Percentiles rank a stretch among this genome's conserved stretches.
phyloP scores from a whole-genome alignment of 305 asterid species.

The Plantago rigida region DNA sequence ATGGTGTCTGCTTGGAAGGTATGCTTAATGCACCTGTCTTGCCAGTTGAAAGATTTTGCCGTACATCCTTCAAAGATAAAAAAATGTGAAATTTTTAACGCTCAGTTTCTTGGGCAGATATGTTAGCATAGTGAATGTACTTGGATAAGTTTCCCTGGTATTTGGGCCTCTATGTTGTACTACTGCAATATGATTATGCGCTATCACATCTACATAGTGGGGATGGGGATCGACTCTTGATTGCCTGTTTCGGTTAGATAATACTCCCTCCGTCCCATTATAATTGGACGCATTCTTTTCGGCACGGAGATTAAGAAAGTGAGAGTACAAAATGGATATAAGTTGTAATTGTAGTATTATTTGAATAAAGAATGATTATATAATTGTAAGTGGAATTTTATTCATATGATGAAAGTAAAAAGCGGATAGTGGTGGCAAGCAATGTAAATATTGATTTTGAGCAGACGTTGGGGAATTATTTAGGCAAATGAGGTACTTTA shows the following conservation, averaged over 20 bases:
- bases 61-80: neutral
- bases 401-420: too few relatives aligned
- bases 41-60: conserved; percentile 5
- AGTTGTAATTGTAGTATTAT: too few relatives aligned
- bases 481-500: too few relatives aligned
- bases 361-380: too few relatives aligned
- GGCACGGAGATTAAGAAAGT: too few relatives aligned
- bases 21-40: conserved; percentile 27
- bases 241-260: neutral
- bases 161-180: conserved; percentile 1
- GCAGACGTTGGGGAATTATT: too few relatives aligned
- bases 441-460: too few relatives aligned
- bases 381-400: too few relatives aligned
- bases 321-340: too few relatives aligned
- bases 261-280: neutral
- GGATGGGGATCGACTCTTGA: too few relatives aligned
- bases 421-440: too few relatives aligned
- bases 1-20: conserved; percentile 69
- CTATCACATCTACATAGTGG: neutral
- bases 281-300: too few relatives aligned
- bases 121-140: neutral
- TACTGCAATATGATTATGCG: neutral
- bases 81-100: neutral
- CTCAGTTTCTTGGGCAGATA: neutral
- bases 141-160: neutral